These are phyloP conservation scores for Exophiala lecanii-corni DNA, from an alignment of 2,329 filamentous ascomycete genomes.

Conservation along the genomic window DNA sequence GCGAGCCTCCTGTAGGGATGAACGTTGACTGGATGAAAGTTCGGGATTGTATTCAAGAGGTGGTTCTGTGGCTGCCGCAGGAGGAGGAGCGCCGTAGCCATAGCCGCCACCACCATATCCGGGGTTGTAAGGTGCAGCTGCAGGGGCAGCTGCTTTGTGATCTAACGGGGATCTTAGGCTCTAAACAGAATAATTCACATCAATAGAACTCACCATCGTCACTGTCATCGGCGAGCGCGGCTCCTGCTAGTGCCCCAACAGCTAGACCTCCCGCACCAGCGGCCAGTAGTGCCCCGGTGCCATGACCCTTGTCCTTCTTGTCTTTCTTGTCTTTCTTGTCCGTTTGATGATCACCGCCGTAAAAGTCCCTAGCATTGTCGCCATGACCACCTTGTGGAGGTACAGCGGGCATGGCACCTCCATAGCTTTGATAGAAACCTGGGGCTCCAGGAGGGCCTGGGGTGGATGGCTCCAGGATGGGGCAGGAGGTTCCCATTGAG, in stretches of 20 bases:
- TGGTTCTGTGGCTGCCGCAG: conserved; percentile 4
- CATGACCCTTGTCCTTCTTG: conserved; percentile 13
- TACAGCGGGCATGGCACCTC: conserved; percentile 12
- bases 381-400: conserved; percentile 8
- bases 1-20: conserved; percentile 19
- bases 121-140: conserved; percentile 2
- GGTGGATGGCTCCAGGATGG: conserved; percentile 12
- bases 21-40: conserved; percentile 17
- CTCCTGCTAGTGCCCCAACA: conserved; percentile 19
- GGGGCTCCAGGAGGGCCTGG: conserved; percentile 1
- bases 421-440: conserved; percentile 10
- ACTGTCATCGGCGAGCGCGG: conserved; percentile 14
- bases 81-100: conserved; percentile 8
- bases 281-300: conserved; percentile 12
- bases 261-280: conserved; percentile 21
- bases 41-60: conserved; percentile 21
- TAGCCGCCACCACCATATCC: conserved; percentile 6
- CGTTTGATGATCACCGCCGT: conserved; percentile 2
- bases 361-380: conserved; percentile 8
- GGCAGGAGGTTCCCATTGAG: conserved; percentile 44
- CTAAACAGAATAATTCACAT: not conserved
- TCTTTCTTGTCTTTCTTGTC: conserved; percentile 8
- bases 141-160: conserved; percentile 2
- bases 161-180: not conserved
- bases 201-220: conserved; percentile 12